Evolutionary conservation across 176 grass and related monocot genomes (phyloP).

Genomic region (Phoenix roebelenii): DNA sequence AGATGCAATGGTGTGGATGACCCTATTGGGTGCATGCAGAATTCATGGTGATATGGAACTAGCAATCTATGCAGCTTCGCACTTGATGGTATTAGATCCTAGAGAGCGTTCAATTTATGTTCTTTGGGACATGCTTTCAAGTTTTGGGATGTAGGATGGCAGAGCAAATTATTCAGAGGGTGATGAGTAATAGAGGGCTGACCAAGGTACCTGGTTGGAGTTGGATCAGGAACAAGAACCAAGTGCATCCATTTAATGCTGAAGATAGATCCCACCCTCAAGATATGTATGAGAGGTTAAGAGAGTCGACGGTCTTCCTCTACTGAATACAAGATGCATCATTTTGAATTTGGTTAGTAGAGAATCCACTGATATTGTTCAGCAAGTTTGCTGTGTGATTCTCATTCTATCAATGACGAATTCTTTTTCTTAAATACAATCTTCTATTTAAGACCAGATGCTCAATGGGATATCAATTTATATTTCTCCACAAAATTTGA

Average conservation of each 20-base stretch:
- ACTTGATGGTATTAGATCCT: constrained; percentile 32
- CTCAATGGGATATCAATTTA: too few relatives aligned
- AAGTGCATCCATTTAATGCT: constrained; percentile 59
- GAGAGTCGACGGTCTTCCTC: constrained; percentile 20
- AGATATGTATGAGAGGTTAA: constrained; percentile 37
- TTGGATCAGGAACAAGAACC: constrained; percentile 52
- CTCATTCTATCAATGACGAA: too few relatives aligned
- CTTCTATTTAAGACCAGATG: too few relatives aligned
- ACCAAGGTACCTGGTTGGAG: constrained; percentile 66
- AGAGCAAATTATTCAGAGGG: constrained; percentile 45
- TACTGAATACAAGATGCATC: constrained; percentile 6
- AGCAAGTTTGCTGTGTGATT: too few relatives aligned
- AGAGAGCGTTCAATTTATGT: constrained; percentile 49
- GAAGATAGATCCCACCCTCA: constrained; percentile 41
- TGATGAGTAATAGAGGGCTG: constrained; percentile 47
- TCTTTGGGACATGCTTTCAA: constrained; percentile 44
- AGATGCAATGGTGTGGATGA: constrained; percentile 63
- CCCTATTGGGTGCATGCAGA: constrained; percentile 50
- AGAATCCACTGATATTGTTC: too few relatives aligned
- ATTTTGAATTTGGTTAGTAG: too few relatives aligned
- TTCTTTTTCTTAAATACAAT: too few relatives aligned
- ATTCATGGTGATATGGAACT: constrained; percentile 47
- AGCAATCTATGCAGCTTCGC: constrained; percentile 31
- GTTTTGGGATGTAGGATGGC: constrained; percentile 49
- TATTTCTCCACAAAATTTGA: too few relatives aligned